Conservation (phyloP, 768 basidiomycete species). For the Termitomyces heimii region DNA sequence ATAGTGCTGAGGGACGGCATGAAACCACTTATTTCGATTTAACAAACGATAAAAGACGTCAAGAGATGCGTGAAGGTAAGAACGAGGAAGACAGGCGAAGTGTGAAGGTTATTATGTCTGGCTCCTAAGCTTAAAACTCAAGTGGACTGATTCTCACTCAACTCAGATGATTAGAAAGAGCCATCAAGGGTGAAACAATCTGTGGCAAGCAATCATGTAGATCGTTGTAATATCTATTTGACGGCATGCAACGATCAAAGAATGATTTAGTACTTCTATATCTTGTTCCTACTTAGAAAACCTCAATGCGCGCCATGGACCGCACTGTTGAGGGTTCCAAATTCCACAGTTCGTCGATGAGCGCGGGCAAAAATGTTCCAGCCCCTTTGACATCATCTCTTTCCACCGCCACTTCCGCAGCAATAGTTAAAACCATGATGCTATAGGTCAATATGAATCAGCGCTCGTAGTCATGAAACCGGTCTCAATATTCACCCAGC, state of each 20-base stretch:
- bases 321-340: conserved; percentile 27
- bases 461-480: not conserved
- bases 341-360: conserved; percentile 53
- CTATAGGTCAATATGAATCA: conserved; percentile 22
- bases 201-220: not conserved
- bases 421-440: conserved; percentile 53
- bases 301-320: conserved; percentile 25
- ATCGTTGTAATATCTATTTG: not conserved
- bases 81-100: not conserved
- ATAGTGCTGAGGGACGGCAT: conserved; percentile 11
- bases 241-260: not conserved
- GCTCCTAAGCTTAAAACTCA: not conserved
- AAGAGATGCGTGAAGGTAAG: not conserved
- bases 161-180: no score
- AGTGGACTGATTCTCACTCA: not conserved
- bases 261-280: not conserved
- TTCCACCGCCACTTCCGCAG: conserved; percentile 52
- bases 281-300: conserved; percentile 9
- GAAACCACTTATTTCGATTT: no score
- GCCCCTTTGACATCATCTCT: conserved; percentile 49
- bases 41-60: not conserved
- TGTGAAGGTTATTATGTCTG: not conserved
- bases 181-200: not conserved
- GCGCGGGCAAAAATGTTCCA: conserved; percentile 57
- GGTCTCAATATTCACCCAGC: conserved; percentile 53